phyloP scores from a whole-genome alignment of 805 yeast genomes.

The Monosporozyma siamensis region DNA sequence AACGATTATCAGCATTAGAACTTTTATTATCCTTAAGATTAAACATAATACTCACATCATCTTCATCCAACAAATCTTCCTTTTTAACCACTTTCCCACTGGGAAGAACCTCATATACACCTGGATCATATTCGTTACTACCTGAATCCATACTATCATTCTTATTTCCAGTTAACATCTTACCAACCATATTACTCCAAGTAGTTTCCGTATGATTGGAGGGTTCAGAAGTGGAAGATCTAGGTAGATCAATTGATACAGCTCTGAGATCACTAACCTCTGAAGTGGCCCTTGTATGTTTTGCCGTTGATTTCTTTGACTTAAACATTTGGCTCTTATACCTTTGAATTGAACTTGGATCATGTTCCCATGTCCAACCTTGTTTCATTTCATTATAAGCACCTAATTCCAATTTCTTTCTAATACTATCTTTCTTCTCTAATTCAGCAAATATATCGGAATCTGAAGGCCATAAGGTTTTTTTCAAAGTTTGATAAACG shows the following conservation, averaged over 20 bases:
- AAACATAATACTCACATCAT: not conserved
- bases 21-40: not conserved
- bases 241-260: not conserved
- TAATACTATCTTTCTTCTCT: constrained; percentile 59
- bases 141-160: not conserved
- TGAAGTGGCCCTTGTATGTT: constrained; percentile 2
- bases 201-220: not conserved
- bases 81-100: constrained; percentile 57
- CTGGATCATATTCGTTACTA: constrained; percentile 6
- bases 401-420: constrained; percentile 60
- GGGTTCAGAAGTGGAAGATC: not conserved
- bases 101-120: constrained; percentile 52
- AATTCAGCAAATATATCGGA: constrained; percentile 69
- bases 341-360: constrained; percentile 30
- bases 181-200: not conserved
- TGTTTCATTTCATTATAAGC: constrained; percentile 67
- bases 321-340: constrained; percentile 18
- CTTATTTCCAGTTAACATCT: not conserved
- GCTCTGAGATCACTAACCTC: not conserved
- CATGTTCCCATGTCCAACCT: constrained; percentile 64
- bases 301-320: constrained; percentile 2
- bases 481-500: constrained; percentile 46
- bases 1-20: not conserved
- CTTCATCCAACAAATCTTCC: constrained; percentile 14
- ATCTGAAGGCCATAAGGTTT: constrained; percentile 55